Evolutionary conservation across 176 grass and related monocot genomes (phyloP), one percentile per base, ranked within the genome.

Genomic region (Carex myosuroides): DNA sequence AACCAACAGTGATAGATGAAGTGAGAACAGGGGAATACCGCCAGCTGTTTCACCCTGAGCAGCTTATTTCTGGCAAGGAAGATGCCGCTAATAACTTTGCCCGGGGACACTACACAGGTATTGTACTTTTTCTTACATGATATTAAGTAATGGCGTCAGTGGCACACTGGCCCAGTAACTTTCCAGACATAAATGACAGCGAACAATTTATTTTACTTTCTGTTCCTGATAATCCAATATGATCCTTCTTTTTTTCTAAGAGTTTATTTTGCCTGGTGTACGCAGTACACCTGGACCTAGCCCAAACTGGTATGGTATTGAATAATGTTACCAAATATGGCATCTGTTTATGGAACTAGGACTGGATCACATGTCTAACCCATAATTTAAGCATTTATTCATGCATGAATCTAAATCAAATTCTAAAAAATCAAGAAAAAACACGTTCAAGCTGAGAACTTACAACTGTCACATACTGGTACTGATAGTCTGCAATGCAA

Each of bases 1-100:
- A 94, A 83, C 92, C 92, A 18, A 86, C 90, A 5, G 92, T 94
- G 26, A 92, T 94, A 10, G 92, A 94, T 39, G 90, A 94, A 29
- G 92, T 94, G 56, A 94, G 85, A 88, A 86, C 90, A 0, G 92
- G 92, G 33, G 6, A 67, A 1, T 94, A 94, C 62, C 87, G 92
- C 54, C 92, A 91, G 39, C 85, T 94, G 68, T 94, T 94, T 88
- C 92, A 94, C 53, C 90, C 92, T 4, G 87, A 94, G 87, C 92
- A 94, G 85, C 92, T 94, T 86, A 94, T 94, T 80, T 94, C 92
- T 75, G 79, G 91, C 67, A 94, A 94, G 39, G 92, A 94, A 85
- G 92, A 94, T 69, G 92, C 92, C 1, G 92, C 90, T 18, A 94
- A 94, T 83, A 94, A 94, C 85, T 94, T 94, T 55, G 92, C 92